These are phyloP conservation scores for Yamadazyma dendronema DNA, from an alignment of 1,139 yeast genomes.

Conservation along the genomic window DNA sequence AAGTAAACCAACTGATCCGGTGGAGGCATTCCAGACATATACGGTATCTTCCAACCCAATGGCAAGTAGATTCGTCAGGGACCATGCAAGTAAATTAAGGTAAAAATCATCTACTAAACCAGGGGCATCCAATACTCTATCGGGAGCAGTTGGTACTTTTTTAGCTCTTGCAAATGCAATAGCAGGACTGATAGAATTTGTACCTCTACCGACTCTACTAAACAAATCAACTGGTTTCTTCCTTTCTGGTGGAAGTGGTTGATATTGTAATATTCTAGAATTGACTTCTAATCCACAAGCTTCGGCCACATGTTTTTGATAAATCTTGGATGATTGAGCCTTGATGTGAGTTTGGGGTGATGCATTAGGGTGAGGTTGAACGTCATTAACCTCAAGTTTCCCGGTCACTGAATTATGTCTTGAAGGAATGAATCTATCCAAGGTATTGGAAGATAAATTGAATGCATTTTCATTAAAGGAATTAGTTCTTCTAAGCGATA, in stretches of 20 bases:
- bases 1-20: conserved; percentile 74
- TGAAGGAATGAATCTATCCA: conserved; percentile 45
- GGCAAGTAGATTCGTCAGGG: conserved; percentile 76
- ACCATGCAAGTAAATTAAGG: conserved; percentile 86
- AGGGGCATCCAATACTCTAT: conserved; percentile 93
- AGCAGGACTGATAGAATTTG: conserved; percentile 38
- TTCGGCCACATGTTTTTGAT: conserved; percentile 85
- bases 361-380: conserved; percentile 44
- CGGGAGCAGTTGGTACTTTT: conserved; percentile 85
- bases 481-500: conserved; percentile 33
- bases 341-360: conserved; percentile 57
- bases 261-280: conserved; percentile 81
- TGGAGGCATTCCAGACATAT: conserved; percentile 89
- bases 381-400: conserved; percentile 29
- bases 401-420: conserved; percentile 44
- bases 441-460: conserved; percentile 12
- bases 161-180: conserved; percentile 56
- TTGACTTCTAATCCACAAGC: conserved; percentile 91
- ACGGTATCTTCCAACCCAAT: conserved; percentile 84
- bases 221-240: conserved; percentile 54
- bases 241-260: conserved; percentile 82
- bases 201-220: conserved; percentile 15
- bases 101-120: conserved; percentile 93
- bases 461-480: conserved; percentile 23
- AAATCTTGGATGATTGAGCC: conserved; percentile 68